Base-by-base conservation (phyloP, 805 yeast species). In the Cyberlindnera japonica region DNA sequence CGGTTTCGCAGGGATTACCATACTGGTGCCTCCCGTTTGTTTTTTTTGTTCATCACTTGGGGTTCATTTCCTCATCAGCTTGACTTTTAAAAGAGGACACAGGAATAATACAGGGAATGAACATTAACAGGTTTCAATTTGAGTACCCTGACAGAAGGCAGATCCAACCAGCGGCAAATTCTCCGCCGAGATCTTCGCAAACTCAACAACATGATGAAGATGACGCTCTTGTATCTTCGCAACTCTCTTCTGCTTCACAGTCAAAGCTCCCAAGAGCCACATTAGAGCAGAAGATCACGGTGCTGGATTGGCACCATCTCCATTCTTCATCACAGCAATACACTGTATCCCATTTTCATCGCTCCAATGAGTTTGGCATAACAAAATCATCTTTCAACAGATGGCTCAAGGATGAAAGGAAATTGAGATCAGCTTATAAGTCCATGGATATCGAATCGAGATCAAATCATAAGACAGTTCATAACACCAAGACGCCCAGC, bases 321-420 rank as follows among this genome's bases (percentile, higher is more conserved):
- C 54, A 59, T 22, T 58, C 59, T 18, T 55, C 57, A 15, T 57
- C 63, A 3, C 71, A 67, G 38, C 61, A 61, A 28, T 49, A 45
- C 17, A 64, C 72, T 0, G 68, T 67, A 4, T 41, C 45, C 5
- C 59, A 61, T 46, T 68, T 68, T 49, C 47, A 52, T 18, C 39
- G 41, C 3, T 21, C 56, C 32, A 55, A 54, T 3, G 52, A 53
- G 25, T 68, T 69, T 41, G 48, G 64, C 6, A 58, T 69, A 3
- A 62, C 72, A 1, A 64, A 60, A 43, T 62, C 71, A 2, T 62
- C 66, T 8, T 50, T 66, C 40, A 63, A 63, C 47, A 54, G 72
- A 43, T 68, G 73, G 73, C 53, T 64, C 2, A 48, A 61, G 27
- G 58, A 55, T 15, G 69, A 66, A 38, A 38, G 44, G 2, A 48